These are phyloP conservation scores for Cyberlindnera suaveolens DNA, from an alignment of 805 yeast species.

Conservation along the genomic window DNA sequence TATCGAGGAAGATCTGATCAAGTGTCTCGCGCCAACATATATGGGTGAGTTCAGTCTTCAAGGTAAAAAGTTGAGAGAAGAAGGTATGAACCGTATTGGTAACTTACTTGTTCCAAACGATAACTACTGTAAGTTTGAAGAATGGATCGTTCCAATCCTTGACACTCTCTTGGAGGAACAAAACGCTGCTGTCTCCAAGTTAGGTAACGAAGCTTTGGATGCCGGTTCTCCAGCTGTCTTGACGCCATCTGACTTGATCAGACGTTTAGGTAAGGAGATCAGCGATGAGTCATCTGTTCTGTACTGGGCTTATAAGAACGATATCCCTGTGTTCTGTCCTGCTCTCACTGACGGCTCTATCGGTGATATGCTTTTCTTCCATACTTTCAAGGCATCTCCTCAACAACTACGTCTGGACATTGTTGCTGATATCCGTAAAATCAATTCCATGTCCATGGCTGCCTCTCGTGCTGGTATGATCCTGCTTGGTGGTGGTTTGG, in stretches of 20 bases:
- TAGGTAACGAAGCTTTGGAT: slow-evolving; percentile 51
- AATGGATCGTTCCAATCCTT: slow-evolving; percentile 95
- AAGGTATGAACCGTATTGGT: slow-evolving; percentile 98
- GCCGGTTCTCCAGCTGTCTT: slow-evolving; percentile 61
- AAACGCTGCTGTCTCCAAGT: slow-evolving; percentile 51
- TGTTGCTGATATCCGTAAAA: slow-evolving; percentile 86
- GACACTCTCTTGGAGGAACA: slow-evolving; percentile 88
- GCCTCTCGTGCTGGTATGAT: slow-evolving; percentile 95
- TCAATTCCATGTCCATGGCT: slow-evolving; percentile 92
- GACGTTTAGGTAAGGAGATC: slow-evolving; percentile 91
- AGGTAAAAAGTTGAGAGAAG: slow-evolving; percentile 79
- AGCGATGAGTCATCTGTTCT: slow-evolving; percentile 89
- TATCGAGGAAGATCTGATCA: slow-evolving; percentile 94
- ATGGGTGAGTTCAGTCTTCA: slow-evolving; percentile 84
- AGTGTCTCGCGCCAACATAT: slow-evolving; percentile 93
- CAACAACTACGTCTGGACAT: slow-evolving; percentile 84
- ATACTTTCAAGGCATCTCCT: slow-evolving; percentile 92
- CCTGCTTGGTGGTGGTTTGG: slow-evolving; percentile 91
- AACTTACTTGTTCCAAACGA: slow-evolving; percentile 96
- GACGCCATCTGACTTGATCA: slow-evolving; percentile 93
- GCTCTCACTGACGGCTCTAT: slow-evolving; percentile 97
- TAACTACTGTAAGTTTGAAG: slow-evolving; percentile 95
- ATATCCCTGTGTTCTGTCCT: slow-evolving; percentile 96
- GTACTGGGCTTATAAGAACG: slow-evolving; percentile 97
- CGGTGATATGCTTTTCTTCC: slow-evolving; percentile 98